Evolutionary conservation across 139 green algal genomes (phyloP).

Genomic region (Spirogloea muscicola): DNA sequence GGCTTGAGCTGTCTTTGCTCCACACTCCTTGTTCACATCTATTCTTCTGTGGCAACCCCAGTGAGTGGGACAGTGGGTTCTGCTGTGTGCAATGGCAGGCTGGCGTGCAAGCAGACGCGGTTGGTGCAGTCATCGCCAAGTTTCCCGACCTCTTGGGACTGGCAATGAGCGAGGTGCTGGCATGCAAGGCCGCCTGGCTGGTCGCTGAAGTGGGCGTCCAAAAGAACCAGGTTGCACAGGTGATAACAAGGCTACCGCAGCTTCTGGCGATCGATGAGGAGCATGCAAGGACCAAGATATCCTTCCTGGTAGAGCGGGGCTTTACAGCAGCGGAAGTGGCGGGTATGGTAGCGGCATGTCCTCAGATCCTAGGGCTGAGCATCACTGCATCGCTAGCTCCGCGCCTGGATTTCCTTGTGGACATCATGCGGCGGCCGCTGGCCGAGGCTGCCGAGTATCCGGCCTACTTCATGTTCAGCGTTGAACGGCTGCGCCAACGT

Average conservation of each 20-base stretch:
- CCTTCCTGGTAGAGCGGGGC: background rate
- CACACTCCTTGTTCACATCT: no score
- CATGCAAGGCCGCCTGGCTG: background rate
- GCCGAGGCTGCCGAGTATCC: conserved; percentile 20
- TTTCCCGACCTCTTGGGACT: conserved; percentile 15
- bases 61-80: no score
- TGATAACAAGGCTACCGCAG: conserved; percentile 10
- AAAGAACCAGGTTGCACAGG: background rate
- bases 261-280: conserved; percentile 15
- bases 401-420: conserved; percentile 23
- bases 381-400: background rate
- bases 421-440: conserved; percentile 5
- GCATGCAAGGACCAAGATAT: background rate
- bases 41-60: no score
- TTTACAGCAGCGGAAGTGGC: conserved; percentile 18
- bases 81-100: no score
- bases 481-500: background rate
- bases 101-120: background rate
- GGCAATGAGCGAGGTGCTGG: background rate
- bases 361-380: conserved; percentile 10
- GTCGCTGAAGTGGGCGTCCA: background rate
- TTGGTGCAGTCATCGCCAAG: background rate
- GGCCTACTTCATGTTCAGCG: background rate
- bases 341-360: background rate
- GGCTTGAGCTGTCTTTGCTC: no score